Percentiles rank a stretch among this genome's conserved stretches.
Conservation (phyloP, 2,329 filamentous ascomycete species). For the Paecilomyces sp. region DNA sequence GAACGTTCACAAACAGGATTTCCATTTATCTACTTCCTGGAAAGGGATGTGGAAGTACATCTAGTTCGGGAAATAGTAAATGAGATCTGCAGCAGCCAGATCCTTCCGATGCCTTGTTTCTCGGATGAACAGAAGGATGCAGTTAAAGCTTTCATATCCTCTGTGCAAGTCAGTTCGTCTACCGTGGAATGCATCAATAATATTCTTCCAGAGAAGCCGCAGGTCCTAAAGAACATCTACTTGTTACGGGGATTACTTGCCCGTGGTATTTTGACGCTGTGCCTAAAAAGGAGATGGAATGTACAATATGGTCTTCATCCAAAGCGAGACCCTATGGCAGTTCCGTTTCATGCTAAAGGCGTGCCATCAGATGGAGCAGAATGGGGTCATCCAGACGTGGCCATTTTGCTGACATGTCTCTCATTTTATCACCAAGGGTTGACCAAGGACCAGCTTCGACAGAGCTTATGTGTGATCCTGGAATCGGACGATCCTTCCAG, state of each 20-base stretch:
- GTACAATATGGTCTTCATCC: slow-evolving; percentile 59
- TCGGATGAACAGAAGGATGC: slow-evolving; percentile 10
- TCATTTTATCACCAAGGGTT: slow-evolving; percentile 61
- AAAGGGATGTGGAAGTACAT: slow-evolving; percentile 39
- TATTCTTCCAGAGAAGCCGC: slow-evolving; percentile 25
- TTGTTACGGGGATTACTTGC: slow-evolving; percentile 58
- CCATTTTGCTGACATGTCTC: slow-evolving; percentile 58
- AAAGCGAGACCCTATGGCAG: slow-evolving; percentile 42
- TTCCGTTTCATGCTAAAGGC: slow-evolving; percentile 62
- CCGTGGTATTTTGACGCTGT: slow-evolving; percentile 52
- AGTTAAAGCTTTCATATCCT: slow-evolving; percentile 28
- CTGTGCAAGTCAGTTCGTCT: slow-evolving; percentile 10
- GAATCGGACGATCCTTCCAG: slow-evolving; percentile 51
- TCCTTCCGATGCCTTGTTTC: slow-evolving; percentile 15
- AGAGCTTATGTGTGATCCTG: slow-evolving; percentile 44
- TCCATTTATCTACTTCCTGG: slow-evolving; percentile 52
- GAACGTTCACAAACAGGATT: slow-evolving; percentile 35
- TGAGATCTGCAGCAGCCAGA: slow-evolving; percentile 32
- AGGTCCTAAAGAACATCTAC: slow-evolving; percentile 34
- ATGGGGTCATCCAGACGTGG: slow-evolving; percentile 62
- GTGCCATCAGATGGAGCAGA: slow-evolving; percentile 56
- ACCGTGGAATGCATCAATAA: slow-evolving; percentile 12
- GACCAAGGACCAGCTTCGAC: slow-evolving; percentile 40
- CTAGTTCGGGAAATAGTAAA: slow-evolving; percentile 34
- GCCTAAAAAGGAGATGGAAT: slow-evolving; percentile 58